Percentiles rank a stretch among this genome's conserved stretches.
phyloP scores from a whole-genome alignment of 306 rosid genomes.

The Cicer judaicum region DNA sequence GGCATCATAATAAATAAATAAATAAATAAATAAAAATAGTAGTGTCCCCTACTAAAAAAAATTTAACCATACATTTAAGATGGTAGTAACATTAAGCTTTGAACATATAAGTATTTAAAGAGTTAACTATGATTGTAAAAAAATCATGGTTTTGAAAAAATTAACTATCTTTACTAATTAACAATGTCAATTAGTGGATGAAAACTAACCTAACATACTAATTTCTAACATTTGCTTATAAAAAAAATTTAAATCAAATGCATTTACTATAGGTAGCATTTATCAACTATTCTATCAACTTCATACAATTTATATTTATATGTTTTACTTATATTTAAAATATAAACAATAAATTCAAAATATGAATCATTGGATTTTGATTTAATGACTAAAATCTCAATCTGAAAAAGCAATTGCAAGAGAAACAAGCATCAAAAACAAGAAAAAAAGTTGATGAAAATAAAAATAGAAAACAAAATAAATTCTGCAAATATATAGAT shows the following conservation, averaged over 20 bases:
- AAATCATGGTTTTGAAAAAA: background rate
- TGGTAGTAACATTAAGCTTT: background rate
- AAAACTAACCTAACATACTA: too few species aligned
- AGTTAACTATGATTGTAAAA: background rate
- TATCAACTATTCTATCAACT: too few species aligned
- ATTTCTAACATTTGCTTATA: background rate
- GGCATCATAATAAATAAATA: background rate
- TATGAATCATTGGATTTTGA: background rate
- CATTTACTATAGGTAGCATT: background rate
- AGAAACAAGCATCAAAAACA: background rate
- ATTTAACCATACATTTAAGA: background rate
- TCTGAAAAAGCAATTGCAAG: background rate
- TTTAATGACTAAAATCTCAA: background rate
- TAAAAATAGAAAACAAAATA: background rate
- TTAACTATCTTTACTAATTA: background rate
- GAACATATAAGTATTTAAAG: background rate
- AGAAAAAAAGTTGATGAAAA: background rate
- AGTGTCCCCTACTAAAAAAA: background rate
- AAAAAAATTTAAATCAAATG: background rate
- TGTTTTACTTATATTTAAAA: background rate
- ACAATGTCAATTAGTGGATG: too few species aligned
- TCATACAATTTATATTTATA: too few species aligned
- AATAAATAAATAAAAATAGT: conserved; percentile 13
- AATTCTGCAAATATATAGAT: background rate
- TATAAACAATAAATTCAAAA: background rate